Percentiles rank a stretch among this genome's conserved stretches.
These are phyloP conservation scores for Aspergillus piperis DNA, from an alignment of 2,329 filamentous ascomycete genomes.

Conservation along the genomic window DNA sequence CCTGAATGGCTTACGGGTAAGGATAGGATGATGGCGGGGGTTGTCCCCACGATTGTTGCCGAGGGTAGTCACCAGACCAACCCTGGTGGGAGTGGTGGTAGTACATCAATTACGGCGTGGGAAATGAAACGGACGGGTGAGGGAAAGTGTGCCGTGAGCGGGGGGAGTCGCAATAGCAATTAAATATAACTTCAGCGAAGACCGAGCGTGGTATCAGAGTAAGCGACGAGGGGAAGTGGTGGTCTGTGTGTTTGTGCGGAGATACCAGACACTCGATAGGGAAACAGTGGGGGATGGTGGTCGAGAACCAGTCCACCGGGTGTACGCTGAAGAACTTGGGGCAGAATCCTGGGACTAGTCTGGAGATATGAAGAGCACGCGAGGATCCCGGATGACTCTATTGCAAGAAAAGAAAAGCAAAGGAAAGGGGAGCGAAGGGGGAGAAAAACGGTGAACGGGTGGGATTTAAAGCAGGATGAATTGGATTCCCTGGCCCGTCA, in stretches of 20 bases:
- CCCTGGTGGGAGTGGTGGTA: conserved; percentile 19
- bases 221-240: not conserved
- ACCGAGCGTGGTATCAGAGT: not conserved
- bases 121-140: not conserved
- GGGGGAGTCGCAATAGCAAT: not conserved
- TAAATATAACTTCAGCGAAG: not conserved
- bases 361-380: not conserved
- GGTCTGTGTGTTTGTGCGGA: conserved; percentile 5
- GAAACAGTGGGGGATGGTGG: not conserved
- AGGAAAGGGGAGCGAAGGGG: not conserved
- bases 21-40: conserved; percentile 16
- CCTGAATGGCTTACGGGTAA: conserved; percentile 14
- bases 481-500: conserved; percentile 9
- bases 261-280: not conserved
- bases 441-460: conserved; percentile 5
- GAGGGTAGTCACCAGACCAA: conserved; percentile 19
- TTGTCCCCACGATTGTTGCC: conserved; percentile 16
- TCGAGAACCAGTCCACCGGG: not conserved
- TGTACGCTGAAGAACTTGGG: not conserved
- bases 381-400: no score
- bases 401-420: not conserved
- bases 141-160: not conserved
- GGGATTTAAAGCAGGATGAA: conserved; percentile 8
- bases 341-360: not conserved
- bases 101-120: conserved; percentile 23